Base-by-base conservation (phyloP, 805 yeast species). In the Ogataea pilisensis region DNA sequence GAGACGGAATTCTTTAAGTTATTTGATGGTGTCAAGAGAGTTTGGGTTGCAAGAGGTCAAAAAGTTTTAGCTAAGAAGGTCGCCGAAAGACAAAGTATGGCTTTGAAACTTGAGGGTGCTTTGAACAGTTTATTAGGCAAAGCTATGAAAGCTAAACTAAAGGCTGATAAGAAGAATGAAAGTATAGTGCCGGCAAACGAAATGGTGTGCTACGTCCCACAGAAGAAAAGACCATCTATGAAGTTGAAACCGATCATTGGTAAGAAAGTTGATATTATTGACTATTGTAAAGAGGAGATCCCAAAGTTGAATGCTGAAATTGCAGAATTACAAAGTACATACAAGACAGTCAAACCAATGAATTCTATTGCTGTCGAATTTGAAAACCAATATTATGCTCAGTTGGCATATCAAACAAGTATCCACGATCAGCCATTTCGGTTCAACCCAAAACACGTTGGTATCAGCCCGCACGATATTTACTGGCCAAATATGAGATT, bases 281-380 rank as follows among this genome's bases (percentile, higher is more conserved):
- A 75, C 22, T 68, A 74, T 55, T 74, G 82, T 38, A 66, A 70
- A 37, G 80, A 78, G 50, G 66, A 72, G 44, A 53, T 85, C n/a
- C 82, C 82, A 12, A 65, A 63, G 39, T 50, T 82, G 19, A 77
- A 83, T 51, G 63, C 61, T 4, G 83, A 82, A 53, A 77, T 85
- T 45, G 65, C 60, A 35, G 68, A 66, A 33, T 51, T 82, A 51
- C 91, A 84, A 59, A 57, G 64, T 25, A 65, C 61, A 26, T 80
- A 72, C 55, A 60, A 66, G 40, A 63, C 65, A 14, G 60, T 65
- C 9, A 66, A 67, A 34, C 84, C 90, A n/a, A 79, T 87, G 69
- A 87, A 88, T 60, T 80, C 91, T 4, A 76, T 84, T 26, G 81
- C 84, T 49, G 89, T 84, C 31, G 91, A 84, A 63, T 85, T 85